Evolutionary conservation across 768 basidiomycete genomes (phyloP).

Genomic region (Pseudohyphozyma bogoriensis): DNA sequence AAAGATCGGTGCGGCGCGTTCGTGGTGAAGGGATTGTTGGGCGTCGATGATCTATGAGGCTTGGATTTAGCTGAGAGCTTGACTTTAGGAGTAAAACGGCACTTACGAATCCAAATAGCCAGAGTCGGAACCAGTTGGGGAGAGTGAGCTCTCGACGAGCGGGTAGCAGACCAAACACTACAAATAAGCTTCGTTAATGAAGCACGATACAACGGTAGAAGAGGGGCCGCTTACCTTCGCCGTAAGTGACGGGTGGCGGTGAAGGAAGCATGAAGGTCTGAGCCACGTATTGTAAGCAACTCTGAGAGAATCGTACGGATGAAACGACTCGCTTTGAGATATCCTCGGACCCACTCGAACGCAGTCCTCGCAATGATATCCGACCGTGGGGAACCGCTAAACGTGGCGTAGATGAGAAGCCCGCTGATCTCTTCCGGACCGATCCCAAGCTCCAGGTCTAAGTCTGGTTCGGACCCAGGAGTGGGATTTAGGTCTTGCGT

Average conservation of each 20-base stretch:
- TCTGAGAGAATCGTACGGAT: too few relatives aligned
- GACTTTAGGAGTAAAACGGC: background rate
- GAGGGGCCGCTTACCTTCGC: background rate
- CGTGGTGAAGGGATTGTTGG: constrained; percentile 3
- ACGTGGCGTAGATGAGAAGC: background rate
- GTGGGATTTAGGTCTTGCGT: background rate
- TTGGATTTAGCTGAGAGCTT: background rate
- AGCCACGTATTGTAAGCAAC: too few relatives aligned
- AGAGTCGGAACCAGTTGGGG: background rate
- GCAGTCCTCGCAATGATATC: background rate
- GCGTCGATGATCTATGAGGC: background rate
- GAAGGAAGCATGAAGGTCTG: background rate
- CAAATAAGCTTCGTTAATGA: too few relatives aligned
- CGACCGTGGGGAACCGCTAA: background rate
- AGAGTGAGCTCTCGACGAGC: background rate
- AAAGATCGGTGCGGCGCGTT: background rate
- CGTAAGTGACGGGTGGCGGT: constrained; percentile 2
- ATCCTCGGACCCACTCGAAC: constrained; percentile 1
- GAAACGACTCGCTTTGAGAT: background rate
- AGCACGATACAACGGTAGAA: too few relatives aligned
- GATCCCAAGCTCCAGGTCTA: constrained; percentile 1
- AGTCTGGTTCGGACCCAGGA: background rate
- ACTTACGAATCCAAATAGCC: background rate
- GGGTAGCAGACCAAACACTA: background rate
- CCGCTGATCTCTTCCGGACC: background rate